Conservation (phyloP, 1,284 basidiomycete genomes). For the Austroboletus niveus region DNA sequence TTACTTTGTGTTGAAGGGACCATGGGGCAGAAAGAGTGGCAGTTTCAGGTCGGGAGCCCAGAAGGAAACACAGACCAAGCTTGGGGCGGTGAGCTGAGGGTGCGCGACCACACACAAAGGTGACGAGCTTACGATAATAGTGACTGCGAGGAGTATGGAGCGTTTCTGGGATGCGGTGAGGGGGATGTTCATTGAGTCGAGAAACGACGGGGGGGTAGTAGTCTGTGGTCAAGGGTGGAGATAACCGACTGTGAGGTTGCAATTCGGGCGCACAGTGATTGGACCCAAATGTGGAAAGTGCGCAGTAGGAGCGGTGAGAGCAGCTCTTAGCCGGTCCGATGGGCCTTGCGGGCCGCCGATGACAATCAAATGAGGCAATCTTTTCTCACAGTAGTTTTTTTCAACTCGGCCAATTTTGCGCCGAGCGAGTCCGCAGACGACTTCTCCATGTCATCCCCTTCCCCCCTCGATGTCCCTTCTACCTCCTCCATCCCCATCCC, state of each 20-base stretch:
- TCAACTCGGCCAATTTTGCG: constrained; percentile 18
- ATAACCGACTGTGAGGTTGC: too few species aligned
- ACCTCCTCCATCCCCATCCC: constrained; percentile 23
- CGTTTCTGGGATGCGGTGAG: constrained; percentile 31
- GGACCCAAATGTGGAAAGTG: too few species aligned
- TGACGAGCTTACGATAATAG: constrained; percentile 24
- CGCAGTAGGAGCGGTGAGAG: too few species aligned
- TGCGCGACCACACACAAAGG: neutral
- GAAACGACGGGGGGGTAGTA: neutral
- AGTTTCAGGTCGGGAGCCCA: constrained; percentile 11
- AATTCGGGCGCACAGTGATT: neutral
- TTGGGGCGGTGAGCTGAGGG: neutral
- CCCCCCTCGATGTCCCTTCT: constrained; percentile 5
- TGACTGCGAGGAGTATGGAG: constrained; percentile 26
- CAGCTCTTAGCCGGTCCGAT: too few species aligned
- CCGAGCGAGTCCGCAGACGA: constrained; percentile 1
- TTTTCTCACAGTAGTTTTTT: constrained; percentile 39
- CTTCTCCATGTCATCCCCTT: constrained; percentile 41
- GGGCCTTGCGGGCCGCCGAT: too few species aligned
- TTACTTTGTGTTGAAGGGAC: neutral
- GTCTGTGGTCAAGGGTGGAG: neutral
- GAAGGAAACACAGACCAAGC: constrained; percentile 23
- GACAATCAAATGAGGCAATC: constrained; percentile 11
- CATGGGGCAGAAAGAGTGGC: constrained; percentile 3
- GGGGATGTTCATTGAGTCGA: constrained; percentile 21